phyloP scores from a whole-genome alignment of 169 alveolate genomes.

The Eimeria praecox region DNA sequence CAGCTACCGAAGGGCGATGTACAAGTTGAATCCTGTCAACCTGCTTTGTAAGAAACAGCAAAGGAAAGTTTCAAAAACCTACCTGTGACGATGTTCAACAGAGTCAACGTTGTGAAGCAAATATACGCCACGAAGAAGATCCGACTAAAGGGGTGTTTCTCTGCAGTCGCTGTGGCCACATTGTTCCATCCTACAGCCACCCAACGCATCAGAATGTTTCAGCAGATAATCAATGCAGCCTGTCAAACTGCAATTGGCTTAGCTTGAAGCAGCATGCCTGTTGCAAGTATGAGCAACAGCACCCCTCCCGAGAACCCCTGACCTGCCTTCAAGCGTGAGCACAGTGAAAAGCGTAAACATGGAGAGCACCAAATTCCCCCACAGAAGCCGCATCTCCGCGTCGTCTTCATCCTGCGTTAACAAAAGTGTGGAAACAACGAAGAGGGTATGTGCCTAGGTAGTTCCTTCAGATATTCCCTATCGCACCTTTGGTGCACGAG shows the following conservation, averaged over 20 bases:
- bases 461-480: background rate
- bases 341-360: constrained; percentile 88
- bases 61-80: constrained; percentile 15
- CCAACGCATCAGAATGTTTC: background rate
- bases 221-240: background rate
- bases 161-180: constrained; percentile 86
- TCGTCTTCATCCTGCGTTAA: constrained; percentile 81
- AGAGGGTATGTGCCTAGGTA: background rate
- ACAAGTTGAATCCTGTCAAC: background rate
- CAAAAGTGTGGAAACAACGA: background rate
- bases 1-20: background rate
- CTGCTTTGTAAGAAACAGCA: background rate
- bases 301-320: background rate
- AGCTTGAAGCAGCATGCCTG: background rate
- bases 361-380: constrained; percentile 86
- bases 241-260: background rate
- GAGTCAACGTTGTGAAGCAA: constrained; percentile 86
- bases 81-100: constrained; percentile 88
- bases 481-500: background rate
- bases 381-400: constrained; percentile 84
- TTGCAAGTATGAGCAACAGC: background rate
- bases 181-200: constrained; percentile 85
- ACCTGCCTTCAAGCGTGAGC: constrained; percentile 86
- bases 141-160: constrained; percentile 83
- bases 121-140: constrained; percentile 86